These are phyloP conservation scores for Diaporthe aspalathi DNA, from an alignment of 2,329 filamentous ascomycete genomes.

Conservation along the genomic window DNA sequence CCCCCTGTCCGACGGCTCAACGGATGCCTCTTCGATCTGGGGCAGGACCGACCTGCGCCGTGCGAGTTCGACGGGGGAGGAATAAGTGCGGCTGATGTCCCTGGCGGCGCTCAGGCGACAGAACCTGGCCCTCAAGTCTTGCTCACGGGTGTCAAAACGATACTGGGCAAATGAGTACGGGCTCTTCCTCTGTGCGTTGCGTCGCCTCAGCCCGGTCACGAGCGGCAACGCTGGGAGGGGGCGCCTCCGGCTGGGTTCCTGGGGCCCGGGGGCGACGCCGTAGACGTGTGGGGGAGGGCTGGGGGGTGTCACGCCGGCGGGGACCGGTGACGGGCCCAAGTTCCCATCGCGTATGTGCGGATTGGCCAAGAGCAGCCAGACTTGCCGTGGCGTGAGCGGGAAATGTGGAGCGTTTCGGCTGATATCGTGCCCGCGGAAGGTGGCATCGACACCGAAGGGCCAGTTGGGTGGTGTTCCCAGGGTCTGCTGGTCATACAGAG, in stretches of 20 bases:
- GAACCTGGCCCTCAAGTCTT: background rate
- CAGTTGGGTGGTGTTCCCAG: background rate
- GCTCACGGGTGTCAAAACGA: background rate
- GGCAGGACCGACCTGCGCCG: background rate
- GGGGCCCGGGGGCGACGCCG: background rate
- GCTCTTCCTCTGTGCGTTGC: background rate
- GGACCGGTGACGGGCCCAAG: no score
- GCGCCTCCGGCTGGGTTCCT: background rate
- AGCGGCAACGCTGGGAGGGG: background rate
- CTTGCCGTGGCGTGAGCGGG: background rate
- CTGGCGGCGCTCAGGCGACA: background rate
- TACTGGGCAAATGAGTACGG: no score
- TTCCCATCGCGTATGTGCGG: background rate
- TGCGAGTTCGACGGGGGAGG: background rate
- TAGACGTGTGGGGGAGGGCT: background rate
- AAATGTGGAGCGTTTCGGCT: background rate
- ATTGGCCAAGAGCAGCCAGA: background rate
- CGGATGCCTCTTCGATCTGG: background rate
- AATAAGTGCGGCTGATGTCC: background rate
- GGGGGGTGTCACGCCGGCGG: background rate
- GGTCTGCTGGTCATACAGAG: background rate
- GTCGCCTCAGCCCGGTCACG: background rate
- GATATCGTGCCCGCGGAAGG: no score
- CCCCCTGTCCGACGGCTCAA: background rate
- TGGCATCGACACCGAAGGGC: background rate